Conservation (phyloP, 768 basidiomycete species). For the Myochromella boudieri region DNA sequence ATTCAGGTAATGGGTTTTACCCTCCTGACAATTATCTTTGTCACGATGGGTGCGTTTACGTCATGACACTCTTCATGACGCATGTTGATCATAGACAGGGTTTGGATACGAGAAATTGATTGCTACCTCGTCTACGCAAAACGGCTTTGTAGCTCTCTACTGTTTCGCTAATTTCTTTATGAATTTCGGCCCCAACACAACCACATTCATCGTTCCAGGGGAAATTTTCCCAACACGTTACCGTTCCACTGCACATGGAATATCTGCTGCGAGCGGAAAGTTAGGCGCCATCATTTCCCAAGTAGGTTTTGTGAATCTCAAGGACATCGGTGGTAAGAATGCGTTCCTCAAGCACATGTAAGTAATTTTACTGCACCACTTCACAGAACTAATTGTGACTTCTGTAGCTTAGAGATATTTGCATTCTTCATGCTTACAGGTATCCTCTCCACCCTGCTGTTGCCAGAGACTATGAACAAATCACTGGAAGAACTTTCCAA, state of each 20-base stretch:
- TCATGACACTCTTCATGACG: background rate
- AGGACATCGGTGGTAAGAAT: constrained; percentile 68
- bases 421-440: constrained; percentile 88
- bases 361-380: constrained; percentile 24
- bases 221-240: constrained; percentile 89
- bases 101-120: constrained; percentile 64
- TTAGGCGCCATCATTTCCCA: constrained; percentile 81
- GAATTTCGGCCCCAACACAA: constrained; percentile 83
- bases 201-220: constrained; percentile 79
- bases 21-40: constrained; percentile 62
- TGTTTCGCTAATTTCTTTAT: constrained; percentile 89
- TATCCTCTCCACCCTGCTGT: constrained; percentile 73
- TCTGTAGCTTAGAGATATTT: constrained; percentile 67
- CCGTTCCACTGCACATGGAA: constrained; percentile 82
- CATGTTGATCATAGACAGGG: constrained; percentile 48
- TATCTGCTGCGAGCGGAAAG: constrained; percentile 82
- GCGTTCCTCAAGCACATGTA: constrained; percentile 69
- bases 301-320: constrained; percentile 68
- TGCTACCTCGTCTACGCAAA: constrained; percentile 36
- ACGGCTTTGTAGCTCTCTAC: constrained; percentile 80
- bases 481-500: constrained; percentile 75
- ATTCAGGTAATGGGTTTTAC: constrained; percentile 80
- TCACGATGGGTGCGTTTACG: constrained; percentile 60
- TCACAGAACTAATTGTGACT: background rate
- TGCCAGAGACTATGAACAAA: constrained; percentile 75